Base-by-base conservation (phyloP, 768 basidiomycete species). In the Suillus ampliporus region DNA sequence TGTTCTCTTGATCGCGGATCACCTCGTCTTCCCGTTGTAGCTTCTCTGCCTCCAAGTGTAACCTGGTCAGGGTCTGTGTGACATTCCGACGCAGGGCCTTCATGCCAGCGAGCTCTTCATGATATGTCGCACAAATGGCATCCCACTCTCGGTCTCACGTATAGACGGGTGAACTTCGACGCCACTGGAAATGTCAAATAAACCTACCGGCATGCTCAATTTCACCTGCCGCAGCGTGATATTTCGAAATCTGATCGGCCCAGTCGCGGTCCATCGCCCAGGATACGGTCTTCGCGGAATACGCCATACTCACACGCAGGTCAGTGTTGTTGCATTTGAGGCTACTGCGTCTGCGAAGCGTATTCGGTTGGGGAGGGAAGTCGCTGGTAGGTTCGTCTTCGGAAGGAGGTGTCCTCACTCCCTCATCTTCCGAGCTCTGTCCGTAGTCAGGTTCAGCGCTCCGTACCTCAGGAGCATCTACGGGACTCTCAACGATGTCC, bases 241-340 rank as follows among this genome's bases (percentile, higher is more conserved):
- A 81, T 64, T 84, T 84, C 40, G 80, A 78, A 61, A 89, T 78
- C 66, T 87, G 86, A 9, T 80, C 81, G 31, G 82, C 79, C 77
- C 86, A 81, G 58, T 88, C 88, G 14, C 80, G 82, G 62, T 87
- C 83, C 75, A 89, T 90, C 28, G 90, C 89, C 89, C 89, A 91
- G 41, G 89, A 89, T 9, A 91, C 89, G 6, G 84, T 83, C 76
- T 91, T 91, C 19, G 80, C 74, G 34, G 85, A 77, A 63, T 88
- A 85, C 38, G 73, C 76, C 65, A 79, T 68, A 46, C 83, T 85
- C 63, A 83, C 75, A 59, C 77, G 72, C 69, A 80, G 77, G 56
- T 77, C 78, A 62, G 76, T 79, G 67, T 82, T 83, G 23, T 76
- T 78, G 61, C 87, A 84, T 73, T 85, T 89, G 65, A 91, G 82